phyloP scores from a whole-genome alignment of 139 green algal species.

The Asterochloris sp. region DNA sequence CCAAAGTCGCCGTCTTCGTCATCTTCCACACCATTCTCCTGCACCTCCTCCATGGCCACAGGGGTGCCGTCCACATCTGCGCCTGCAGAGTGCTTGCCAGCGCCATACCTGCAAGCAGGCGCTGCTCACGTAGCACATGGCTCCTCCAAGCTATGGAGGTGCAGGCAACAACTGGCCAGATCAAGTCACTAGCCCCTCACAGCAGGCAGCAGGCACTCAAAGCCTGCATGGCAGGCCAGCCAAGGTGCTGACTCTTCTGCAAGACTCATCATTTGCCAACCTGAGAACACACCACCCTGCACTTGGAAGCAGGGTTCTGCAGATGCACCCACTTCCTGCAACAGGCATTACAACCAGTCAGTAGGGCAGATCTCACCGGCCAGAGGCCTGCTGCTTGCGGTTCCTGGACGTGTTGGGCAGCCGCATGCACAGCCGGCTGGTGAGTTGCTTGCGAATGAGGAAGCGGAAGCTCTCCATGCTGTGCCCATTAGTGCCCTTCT shows the following conservation, averaged over 20 bases:
- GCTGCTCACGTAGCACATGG: no score
- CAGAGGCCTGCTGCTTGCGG: slow-evolving; percentile 12
- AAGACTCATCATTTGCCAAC: neutral
- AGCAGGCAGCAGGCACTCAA: no score
- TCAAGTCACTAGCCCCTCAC: no score
- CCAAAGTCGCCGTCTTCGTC: slow-evolving; percentile 26
- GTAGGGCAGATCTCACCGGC: neutral
- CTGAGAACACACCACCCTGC: neutral
- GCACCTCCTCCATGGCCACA: slow-evolving; percentile 2
- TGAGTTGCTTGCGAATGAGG: slow-evolving; percentile 51
- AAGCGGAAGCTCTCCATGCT: slow-evolving; percentile 53
- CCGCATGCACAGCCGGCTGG: slow-evolving; percentile 48
- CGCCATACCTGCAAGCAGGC: slow-evolving; percentile 1
- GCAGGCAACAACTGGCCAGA: no score
- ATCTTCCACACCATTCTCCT: slow-evolving; percentile 8
- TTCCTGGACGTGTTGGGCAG: slow-evolving; percentile 19
- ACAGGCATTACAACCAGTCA: neutral
- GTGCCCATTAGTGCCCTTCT: slow-evolving; percentile 51
- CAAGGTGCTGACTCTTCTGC: no score
- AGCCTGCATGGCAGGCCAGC: no score
- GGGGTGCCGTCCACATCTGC: slow-evolving; percentile 1
- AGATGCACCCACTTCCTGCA: neutral
- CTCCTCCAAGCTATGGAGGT: no score
- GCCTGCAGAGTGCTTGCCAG: slow-evolving; percentile 2
- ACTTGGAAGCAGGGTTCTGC: neutral